Conservation (phyloP, 352 stramenopile genomes). For the Thraustochytrium striatum region DNA sequence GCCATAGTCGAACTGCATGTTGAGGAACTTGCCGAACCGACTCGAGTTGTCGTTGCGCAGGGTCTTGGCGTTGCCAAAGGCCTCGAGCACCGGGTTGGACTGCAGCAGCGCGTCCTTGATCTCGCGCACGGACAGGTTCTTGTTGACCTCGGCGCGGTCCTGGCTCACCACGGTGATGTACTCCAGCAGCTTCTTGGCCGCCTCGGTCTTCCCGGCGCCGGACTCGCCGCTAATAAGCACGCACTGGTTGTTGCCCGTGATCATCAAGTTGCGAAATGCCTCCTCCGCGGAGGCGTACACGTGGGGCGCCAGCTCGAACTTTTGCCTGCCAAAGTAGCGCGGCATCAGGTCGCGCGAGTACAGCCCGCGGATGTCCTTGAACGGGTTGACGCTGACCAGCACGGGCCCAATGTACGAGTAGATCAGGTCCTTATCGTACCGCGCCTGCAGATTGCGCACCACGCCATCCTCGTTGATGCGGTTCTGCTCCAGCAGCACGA, state of each 20-base stretch:
- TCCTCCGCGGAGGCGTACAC: slow-evolving; percentile 82
- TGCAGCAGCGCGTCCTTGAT: too few species aligned
- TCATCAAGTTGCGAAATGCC: slow-evolving; percentile 78
- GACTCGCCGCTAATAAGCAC: slow-evolving; percentile 87
- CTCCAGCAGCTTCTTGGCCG: slow-evolving; percentile 87
- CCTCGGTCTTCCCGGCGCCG: slow-evolving; percentile 89
- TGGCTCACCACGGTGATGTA: slow-evolving; percentile 69
- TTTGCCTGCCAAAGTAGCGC: slow-evolving; percentile 76
- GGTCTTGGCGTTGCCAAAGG: slow-evolving; percentile 95
- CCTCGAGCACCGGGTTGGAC: slow-evolving; percentile 95
- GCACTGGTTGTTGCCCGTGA: slow-evolving; percentile 75
- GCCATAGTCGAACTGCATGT: slow-evolving; percentile 87
- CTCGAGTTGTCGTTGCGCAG: slow-evolving; percentile 92
- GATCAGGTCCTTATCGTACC: slow-evolving; percentile 80
- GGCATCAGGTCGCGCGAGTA: slow-evolving; percentile 75
- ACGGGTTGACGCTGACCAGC: slow-evolving; percentile 84
- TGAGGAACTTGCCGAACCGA: slow-evolving; percentile 94
- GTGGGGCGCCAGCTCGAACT: slow-evolving; percentile 72
- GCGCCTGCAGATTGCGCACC: slow-evolving; percentile 69
- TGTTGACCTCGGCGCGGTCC: slow-evolving; percentile 61
- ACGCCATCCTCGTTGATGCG: slow-evolving; percentile 72
- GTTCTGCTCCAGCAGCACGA: slow-evolving; percentile 23
- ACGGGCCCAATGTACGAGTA: slow-evolving; percentile 87
- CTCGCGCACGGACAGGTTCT: slow-evolving; percentile 55
- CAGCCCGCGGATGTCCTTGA: slow-evolving; percentile 66